phyloP scores from a whole-genome alignment of 768 basidiomycete genomes.

The Amanita rubescens region DNA sequence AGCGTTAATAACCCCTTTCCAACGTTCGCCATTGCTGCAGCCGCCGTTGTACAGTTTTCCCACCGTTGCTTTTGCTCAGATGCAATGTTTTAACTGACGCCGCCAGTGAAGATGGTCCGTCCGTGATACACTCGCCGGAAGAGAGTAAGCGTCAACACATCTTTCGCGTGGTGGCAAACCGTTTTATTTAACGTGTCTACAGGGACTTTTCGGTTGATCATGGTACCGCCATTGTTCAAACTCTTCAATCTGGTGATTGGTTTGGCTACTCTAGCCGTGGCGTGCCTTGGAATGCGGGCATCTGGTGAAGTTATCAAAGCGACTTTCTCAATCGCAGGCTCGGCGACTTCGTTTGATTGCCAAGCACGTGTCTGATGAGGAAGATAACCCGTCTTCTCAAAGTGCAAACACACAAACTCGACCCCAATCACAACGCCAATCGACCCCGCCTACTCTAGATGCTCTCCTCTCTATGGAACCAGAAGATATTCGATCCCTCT shows the following conservation, averaged over 20 bases:
- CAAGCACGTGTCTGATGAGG: slow-evolving; percentile 30
- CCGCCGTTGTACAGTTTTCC: no score
- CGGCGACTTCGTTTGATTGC: slow-evolving; percentile 51
- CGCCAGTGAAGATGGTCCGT: no score
- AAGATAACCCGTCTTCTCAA: no score
- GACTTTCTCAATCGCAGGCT: slow-evolving; percentile 28
- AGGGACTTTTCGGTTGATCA: slow-evolving; percentile 35
- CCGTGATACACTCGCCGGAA: no score
- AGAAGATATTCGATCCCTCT: slow-evolving; percentile 50
- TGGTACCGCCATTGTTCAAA: slow-evolving; percentile 32
- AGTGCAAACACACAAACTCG: no score
- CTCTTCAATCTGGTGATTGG: slow-evolving; percentile 41
- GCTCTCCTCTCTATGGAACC: slow-evolving; percentile 56
- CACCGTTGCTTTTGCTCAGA: no score
- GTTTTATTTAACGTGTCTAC: not conserved
- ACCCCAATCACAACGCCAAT: slow-evolving; percentile 16
- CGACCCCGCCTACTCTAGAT: slow-evolving; percentile 51
- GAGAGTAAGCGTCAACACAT: no score
- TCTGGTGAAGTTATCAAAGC: slow-evolving; percentile 37
- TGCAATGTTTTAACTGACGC: no score
- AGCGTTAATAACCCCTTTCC: no score
- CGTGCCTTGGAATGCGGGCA: slow-evolving; percentile 45
- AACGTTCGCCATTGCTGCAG: no score
- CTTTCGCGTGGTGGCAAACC: no score
- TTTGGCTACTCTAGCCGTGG: slow-evolving; percentile 41